phyloP scores from a whole-genome alignment of 1,139 yeast genomes.

The Candida freyschussii region DNA sequence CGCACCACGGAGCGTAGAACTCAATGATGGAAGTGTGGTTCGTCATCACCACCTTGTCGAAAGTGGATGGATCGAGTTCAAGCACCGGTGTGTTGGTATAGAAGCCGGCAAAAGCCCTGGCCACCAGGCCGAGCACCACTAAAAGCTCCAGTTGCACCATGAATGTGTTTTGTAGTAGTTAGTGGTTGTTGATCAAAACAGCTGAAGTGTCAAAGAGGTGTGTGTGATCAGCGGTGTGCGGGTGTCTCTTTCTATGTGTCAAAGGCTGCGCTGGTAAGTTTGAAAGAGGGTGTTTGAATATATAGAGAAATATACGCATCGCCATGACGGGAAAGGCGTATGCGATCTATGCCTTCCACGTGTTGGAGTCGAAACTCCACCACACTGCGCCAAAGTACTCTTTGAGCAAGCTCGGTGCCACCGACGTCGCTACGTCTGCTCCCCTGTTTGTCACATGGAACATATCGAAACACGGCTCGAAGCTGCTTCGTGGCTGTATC shows the following conservation, averaged over 20 bases:
- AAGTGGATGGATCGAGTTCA: constrained; percentile 31
- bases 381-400: constrained; percentile 1
- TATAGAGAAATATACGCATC: neutral
- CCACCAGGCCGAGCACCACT: neutral
- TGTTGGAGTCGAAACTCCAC: constrained; percentile 9
- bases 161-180: too few relatives aligned
- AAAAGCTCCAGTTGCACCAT: neutral
- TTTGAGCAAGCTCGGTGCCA: too few relatives aligned
- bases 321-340: constrained; percentile 26
- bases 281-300: neutral
- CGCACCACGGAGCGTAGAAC: constrained; percentile 98
- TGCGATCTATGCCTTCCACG: constrained; percentile 30
- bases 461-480: constrained; percentile 30
- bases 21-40: constrained; percentile 82
- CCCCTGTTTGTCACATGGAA: constrained; percentile 93
- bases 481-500: constrained; percentile 78
- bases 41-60: constrained; percentile 62
- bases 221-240: too few relatives aligned
- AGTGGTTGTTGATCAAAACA: too few relatives aligned
- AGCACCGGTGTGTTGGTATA: constrained; percentile 11
- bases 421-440: too few relatives aligned
- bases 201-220: neutral
- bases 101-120: constrained; percentile 10
- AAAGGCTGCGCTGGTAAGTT: too few relatives aligned
- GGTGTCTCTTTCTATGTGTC: too few relatives aligned